phyloP scores from a whole-genome alignment of 441 rosid genomes.

The Hura crepitans region DNA sequence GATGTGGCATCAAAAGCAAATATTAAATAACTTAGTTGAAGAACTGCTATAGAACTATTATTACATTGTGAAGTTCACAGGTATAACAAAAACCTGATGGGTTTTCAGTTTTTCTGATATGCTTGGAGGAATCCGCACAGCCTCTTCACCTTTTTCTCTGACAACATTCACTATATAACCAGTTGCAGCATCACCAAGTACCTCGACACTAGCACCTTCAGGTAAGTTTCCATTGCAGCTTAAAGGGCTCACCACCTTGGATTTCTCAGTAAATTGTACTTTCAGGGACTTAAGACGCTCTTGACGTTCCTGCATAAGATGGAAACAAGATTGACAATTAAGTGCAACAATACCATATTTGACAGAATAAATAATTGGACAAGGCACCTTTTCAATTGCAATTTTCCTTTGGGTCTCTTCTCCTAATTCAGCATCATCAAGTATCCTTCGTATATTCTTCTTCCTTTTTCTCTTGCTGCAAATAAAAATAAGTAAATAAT shows the following conservation, averaged over 20 bases:
- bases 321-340: conserved; percentile 27
- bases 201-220: conserved; percentile 66
- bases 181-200: conserved; percentile 76
- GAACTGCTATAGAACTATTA: background rate
- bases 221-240: conserved; percentile 47
- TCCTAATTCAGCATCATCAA: conserved; percentile 98
- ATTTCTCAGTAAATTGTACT: conserved; percentile 64
- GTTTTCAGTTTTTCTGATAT: conserved; percentile 84
- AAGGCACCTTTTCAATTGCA: conserved; percentile 90
- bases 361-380: conserved; percentile 21
- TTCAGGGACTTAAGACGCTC: conserved; percentile 89
- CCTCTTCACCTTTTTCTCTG: conserved; percentile 95
- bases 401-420: conserved; percentile 97
- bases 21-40: background rate
- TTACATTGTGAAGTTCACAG: conserved; percentile 13
- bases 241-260: conserved; percentile 44
- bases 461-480: conserved; percentile 67
- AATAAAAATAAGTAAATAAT: conserved; percentile 25
- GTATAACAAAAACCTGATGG: conserved; percentile 76
- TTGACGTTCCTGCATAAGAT: conserved; percentile 82
- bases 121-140: conserved; percentile 88
- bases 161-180: conserved; percentile 98
- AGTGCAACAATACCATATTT: conserved; percentile 11
- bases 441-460: conserved; percentile 89
- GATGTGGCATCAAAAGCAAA: conserved; percentile 1